Conservation (phyloP, 2,329 filamentous ascomycete genomes). For the Aspergillus alliaceus region DNA sequence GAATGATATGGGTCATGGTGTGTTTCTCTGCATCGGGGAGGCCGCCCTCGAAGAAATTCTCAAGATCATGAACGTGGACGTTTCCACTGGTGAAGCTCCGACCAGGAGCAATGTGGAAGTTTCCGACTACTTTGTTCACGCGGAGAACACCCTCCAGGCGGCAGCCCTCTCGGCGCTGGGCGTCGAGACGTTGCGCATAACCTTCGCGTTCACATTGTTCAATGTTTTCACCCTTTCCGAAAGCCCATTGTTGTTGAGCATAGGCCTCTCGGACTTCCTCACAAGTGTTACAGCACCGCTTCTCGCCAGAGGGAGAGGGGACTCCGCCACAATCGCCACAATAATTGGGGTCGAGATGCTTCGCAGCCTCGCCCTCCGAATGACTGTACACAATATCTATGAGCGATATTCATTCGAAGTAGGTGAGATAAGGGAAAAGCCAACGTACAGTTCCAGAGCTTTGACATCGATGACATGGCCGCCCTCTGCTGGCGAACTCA, state of each 20-base stretch:
- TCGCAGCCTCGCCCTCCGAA: slow-evolving; percentile 63
- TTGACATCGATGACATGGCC: slow-evolving; percentile 72
- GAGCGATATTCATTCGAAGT: not conserved
- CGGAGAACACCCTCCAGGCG: slow-evolving; percentile 87
- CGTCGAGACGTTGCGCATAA: slow-evolving; percentile 83
- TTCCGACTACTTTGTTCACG: slow-evolving; percentile 97
- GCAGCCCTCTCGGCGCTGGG: slow-evolving; percentile 87
- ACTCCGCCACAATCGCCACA: slow-evolving; percentile 94
- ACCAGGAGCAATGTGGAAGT: slow-evolving; percentile 97
- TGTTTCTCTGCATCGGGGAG: slow-evolving; percentile 65
- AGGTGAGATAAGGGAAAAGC: slow-evolving; percentile 4
- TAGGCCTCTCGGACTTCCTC: slow-evolving; percentile 97
- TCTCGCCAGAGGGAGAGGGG: slow-evolving; percentile 69
- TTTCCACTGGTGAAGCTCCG: slow-evolving; percentile 95
- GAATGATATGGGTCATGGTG: slow-evolving; percentile 85
- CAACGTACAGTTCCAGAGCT: slow-evolving; percentile 64
- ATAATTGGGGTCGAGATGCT: slow-evolving; percentile 86
- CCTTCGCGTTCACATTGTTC: slow-evolving; percentile 96
- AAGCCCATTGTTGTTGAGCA: slow-evolving; percentile 85
- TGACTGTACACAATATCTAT: slow-evolving; percentile 52
- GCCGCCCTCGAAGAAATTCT: slow-evolving; percentile 80
- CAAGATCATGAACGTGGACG: slow-evolving; percentile 95
- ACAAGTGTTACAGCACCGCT: slow-evolving; percentile 95
- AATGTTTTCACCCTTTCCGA: slow-evolving; percentile 85
- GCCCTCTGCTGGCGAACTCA: slow-evolving; percentile 71